Percentiles rank a stretch among this genome's conserved stretches.
These are phyloP conservation scores for Epithemia pelagica DNA, from an alignment of 108 stramenopile genomes.

Conservation along the genomic window DNA sequence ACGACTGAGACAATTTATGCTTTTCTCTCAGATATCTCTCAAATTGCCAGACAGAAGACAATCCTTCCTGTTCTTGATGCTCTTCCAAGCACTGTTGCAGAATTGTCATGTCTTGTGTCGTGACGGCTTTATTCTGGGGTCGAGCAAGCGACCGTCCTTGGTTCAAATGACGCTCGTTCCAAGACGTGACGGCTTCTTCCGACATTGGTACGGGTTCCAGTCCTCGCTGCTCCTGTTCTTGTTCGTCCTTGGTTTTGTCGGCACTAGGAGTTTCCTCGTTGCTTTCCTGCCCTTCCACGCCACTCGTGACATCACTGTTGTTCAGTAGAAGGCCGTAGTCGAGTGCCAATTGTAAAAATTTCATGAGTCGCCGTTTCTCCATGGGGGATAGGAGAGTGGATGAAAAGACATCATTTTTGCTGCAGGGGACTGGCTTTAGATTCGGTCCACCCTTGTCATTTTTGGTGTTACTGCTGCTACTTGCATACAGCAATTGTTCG, in stretches of 20 bases:
- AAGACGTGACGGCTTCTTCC: conserved; percentile 42
- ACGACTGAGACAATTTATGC: conserved; percentile 47
- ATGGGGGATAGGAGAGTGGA: conserved; percentile 70
- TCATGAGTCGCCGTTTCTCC: conserved; percentile 91
- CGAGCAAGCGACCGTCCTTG: conserved; percentile 82
- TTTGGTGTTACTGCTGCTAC: background rate
- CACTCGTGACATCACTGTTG: background rate
- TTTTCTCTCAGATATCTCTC: conserved; percentile 39
- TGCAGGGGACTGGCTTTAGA: conserved; percentile 72
- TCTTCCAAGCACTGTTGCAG: conserved; percentile 36
- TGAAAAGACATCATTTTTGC: conserved; percentile 81
- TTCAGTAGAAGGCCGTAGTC: conserved; percentile 56
- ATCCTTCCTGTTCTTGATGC: conserved; percentile 5
- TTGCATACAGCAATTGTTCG: conserved; percentile 39
- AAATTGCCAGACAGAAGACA: conserved; percentile 37
- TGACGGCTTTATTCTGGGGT: conserved; percentile 88
- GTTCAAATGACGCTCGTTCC: conserved; percentile 82
- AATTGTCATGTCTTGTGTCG: conserved; percentile 40
- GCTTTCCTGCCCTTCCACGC: background rate
- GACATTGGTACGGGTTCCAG: background rate
- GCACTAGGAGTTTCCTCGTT: background rate
- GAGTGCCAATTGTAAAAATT: conserved; percentile 75
- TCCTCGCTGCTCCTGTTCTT: conserved; percentile 12
- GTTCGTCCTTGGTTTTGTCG: conserved; percentile 6
- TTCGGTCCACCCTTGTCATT: background rate